Base-by-base conservation (phyloP, 176 grass and related monocot species). In the Aechmea fasciata region DNA sequence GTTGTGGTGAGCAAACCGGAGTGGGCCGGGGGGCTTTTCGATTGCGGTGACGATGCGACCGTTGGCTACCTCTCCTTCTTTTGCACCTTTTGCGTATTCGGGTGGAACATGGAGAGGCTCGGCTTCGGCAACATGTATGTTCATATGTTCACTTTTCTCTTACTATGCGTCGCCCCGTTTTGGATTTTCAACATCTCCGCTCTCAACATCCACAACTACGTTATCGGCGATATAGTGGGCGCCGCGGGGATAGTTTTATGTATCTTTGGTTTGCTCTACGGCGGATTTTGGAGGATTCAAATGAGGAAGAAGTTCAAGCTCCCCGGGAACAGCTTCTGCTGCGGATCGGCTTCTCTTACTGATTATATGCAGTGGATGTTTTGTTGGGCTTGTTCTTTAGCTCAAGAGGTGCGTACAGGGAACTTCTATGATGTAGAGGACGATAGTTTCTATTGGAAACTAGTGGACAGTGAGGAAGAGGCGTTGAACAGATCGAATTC, bases 341-440 rank as follows among this genome's bases (percentile, higher is more conserved):
- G 80, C 8, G 64, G 76, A 9, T 94, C 80, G 1, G 11, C 17
- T 20, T 84, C 86, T 2, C 14, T 88, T 6, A 89, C 86, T 7
- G 90, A 94, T 64, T 94, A 89, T 67, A 51, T 80, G 1, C 83
- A 75, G 4, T 94, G 90, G 90, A 71, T 94, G 28, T 89, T 94
- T n/a, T 94, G 90, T 66, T 89, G 90, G 86, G 66, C 86, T 0
- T 94, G 78, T 77, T 79, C 90, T 33, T 71, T 89, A 18, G 86
- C 90, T 49, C 90, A 94, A 75, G 90, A 94, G 75, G 90, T 94
- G 49, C 80, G 90, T 65, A 94, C 86, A 1, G 86, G 77, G n/a
- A 94, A 48, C 28, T 51, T 65, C 13, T 94, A 89, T 73, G 52
- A 77, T 55, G 76, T 87, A 57, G 72, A 82, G 8, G 90, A 80